Evolutionary conservation across 1,284 basidiomycete species (phyloP).

Genomic region (Ganoderma lucidum): DNA sequence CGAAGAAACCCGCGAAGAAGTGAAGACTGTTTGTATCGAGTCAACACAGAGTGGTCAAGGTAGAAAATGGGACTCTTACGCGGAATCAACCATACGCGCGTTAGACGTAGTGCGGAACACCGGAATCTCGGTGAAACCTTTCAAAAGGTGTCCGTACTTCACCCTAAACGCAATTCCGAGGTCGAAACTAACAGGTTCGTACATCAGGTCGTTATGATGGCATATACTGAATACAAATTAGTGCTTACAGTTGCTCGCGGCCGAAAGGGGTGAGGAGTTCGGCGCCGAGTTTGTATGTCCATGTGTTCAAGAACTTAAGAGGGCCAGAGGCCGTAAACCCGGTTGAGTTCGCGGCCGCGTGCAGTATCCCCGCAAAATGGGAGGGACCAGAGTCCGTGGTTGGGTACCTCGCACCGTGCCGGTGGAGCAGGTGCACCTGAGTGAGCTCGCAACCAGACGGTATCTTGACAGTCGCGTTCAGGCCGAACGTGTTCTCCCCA

Average conservation of each 20-base stretch:
- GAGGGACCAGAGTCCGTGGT: slow-evolving; percentile 49
- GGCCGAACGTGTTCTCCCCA: slow-evolving; percentile 52
- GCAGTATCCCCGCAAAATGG: slow-evolving; percentile 51
- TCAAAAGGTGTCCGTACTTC: slow-evolving; percentile 66
- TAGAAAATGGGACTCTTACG: slow-evolving; percentile 44
- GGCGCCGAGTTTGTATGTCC: slow-evolving; percentile 62
- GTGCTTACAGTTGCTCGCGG: slow-evolving; percentile 56
- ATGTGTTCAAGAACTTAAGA: slow-evolving; percentile 61
- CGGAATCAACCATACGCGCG: slow-evolving; percentile 62
- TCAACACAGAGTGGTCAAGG: neutral
- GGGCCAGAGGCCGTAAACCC: slow-evolving; percentile 54
- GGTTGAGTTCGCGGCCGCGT: slow-evolving; percentile 43
- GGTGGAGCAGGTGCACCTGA: slow-evolving; percentile 63
- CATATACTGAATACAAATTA: neutral
- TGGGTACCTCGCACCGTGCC: slow-evolving; percentile 63
- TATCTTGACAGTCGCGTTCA: slow-evolving; percentile 56
- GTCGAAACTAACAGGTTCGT: slow-evolving; percentile 47
- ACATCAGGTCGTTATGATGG: neutral
- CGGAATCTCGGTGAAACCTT: slow-evolving; percentile 57
- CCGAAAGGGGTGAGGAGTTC: slow-evolving; percentile 68
- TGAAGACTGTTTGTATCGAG: slow-evolving; percentile 44
- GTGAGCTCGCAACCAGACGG: slow-evolving; percentile 59
- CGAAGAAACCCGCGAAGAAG: slow-evolving; percentile 71
- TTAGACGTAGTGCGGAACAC: slow-evolving; percentile 70
- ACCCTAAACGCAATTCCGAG: slow-evolving; percentile 57